These are phyloP conservation scores for Moesziomyces parantarcticus DNA, from an alignment of 1,284 basidiomycete species.

Conservation along the genomic window DNA sequence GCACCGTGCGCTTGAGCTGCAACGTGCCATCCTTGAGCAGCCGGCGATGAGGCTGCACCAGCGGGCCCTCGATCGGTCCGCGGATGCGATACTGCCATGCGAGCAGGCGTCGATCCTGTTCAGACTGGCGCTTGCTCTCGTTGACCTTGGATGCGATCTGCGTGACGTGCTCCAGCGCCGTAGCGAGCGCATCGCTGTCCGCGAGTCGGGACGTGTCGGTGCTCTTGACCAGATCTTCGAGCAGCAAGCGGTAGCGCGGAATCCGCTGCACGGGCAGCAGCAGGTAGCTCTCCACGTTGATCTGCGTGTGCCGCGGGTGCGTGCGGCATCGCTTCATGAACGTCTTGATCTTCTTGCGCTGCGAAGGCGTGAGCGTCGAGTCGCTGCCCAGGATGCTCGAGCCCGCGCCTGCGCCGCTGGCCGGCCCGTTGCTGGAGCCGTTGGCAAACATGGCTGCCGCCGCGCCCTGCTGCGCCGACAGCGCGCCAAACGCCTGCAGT, in stretches of 20 bases:
- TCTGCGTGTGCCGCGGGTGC: slow-evolving; percentile 87
- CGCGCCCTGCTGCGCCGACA: slow-evolving; percentile 27
- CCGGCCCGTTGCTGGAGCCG: slow-evolving; percentile 3
- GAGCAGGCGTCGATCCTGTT: slow-evolving; percentile 56
- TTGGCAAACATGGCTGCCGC: slow-evolving; percentile 17
- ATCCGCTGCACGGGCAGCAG: slow-evolving; percentile 95
- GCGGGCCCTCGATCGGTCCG: slow-evolving; percentile 89
- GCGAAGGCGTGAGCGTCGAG: slow-evolving; percentile 29
- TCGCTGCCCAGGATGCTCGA: slow-evolving; percentile 15
- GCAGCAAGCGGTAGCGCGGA: slow-evolving; percentile 88
- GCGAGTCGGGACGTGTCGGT: slow-evolving; percentile 47
- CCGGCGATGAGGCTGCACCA: slow-evolving; percentile 96
- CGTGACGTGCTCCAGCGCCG: slow-evolving; percentile 59
- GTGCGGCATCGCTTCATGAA: slow-evolving; percentile 66
- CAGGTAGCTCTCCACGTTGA: slow-evolving; percentile 93
- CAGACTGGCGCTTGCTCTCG: slow-evolving; percentile 69
- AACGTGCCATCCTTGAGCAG: slow-evolving; percentile 74
- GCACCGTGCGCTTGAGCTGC: slow-evolving; percentile 85
- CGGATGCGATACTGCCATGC: slow-evolving; percentile 86
- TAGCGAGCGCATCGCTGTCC: slow-evolving; percentile 36
- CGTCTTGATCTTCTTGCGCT: slow-evolving; percentile 55
- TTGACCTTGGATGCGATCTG: slow-evolving; percentile 64
- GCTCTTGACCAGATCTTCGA: slow-evolving; percentile 63
- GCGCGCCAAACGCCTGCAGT: slow-evolving; percentile 17
- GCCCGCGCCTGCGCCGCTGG: slow-evolving; percentile 10